Evolutionary conservation across 2,329 filamentous ascomycete genomes (phyloP), one percentile per base, ranked within the genome.

Genomic region (Periconia sp.): DNA sequence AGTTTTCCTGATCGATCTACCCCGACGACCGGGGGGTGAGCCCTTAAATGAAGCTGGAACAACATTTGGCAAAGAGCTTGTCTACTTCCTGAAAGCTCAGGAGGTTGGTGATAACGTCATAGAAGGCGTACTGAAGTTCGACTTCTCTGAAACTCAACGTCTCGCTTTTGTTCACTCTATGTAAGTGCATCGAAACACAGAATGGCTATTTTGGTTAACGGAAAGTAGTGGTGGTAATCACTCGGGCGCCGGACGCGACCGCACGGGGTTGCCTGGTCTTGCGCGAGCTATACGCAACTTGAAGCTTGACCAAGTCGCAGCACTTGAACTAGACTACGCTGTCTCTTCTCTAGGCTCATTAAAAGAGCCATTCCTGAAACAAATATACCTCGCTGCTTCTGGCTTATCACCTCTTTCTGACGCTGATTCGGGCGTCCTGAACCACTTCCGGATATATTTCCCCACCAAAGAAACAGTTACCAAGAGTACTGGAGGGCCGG

Each of bases 1-100:
- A 57, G 83, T 92, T 6, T 97, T 96, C 65, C 65, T 97, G n/a
- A 92, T 99, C 53, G 94, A 99, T 65, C 80, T 97, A 7, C 92
- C 94, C 5, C 78, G 81, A 28, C 68, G 83, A 17, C 2, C 45
- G 37, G 49, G 68, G 28, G 54, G 54, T 11, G 16, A 48, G 2
- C 50, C 59, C 2, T 55, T 59, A 0, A 40, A 62, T 2, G 47
- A 57, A 8, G 59, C 68, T 6, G 56, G 69, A 7, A 80, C 82
- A 0, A 43, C 63, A 3, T 96, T 96, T 64, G 82, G 82, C 15
- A 78, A 82, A 44, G 87, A 92, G 28, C 74, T 96, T 18, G 68
- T 80, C 16, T 80, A 83, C 59, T 96, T 94, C 59, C 72, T 95
- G 3, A 71, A 75, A 43, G 85, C 85, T 7, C 83, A 86, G 58